Percentiles rank a stretch among this genome's conserved stretches.
phyloP scores from a whole-genome alignment of 1,139 yeast genomes.

The Candida anutae region DNA sequence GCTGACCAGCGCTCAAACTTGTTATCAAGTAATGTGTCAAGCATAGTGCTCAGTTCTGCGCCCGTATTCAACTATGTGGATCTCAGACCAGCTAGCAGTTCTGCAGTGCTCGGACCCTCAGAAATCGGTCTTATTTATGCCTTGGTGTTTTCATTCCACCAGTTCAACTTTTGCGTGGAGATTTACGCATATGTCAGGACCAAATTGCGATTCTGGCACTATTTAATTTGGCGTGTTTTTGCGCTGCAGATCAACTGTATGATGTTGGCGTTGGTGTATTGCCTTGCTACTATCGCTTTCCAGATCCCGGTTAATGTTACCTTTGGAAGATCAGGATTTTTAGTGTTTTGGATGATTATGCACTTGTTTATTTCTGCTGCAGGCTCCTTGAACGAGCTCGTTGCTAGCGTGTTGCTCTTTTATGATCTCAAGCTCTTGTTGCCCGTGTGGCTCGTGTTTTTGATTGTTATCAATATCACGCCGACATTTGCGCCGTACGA shows the following conservation, averaged over 20 bases:
- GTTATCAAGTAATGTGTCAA: conserved; percentile 10
- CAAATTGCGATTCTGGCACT: conserved; percentile 33
- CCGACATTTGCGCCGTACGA: conserved; percentile 56
- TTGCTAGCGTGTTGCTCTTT: conserved; percentile 39
- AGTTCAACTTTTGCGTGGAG: conserved; percentile 19
- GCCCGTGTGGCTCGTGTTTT: conserved; percentile 56
- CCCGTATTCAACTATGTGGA: conserved; percentile 16
- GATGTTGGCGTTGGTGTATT: conserved; percentile 46
- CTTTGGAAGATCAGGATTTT: conserved; percentile 55
- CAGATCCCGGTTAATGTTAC: conserved; percentile 44
- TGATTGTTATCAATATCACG: conserved; percentile 53
- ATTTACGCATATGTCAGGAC: conserved; percentile 17
- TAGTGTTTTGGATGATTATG: conserved; percentile 57
- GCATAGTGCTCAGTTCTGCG: conserved; percentile 13
- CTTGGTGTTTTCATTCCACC: conserved; percentile 27
- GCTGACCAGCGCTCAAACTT: conserved; percentile 9
- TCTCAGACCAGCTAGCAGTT: conserved; percentile 13
- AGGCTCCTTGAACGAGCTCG: conserved; percentile 58
- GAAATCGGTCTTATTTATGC: conserved; percentile 29
- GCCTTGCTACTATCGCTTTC: conserved; percentile 54
- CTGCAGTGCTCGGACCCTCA: conserved; percentile 24
- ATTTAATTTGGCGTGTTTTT: conserved; percentile 40
- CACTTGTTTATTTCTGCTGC: conserved; percentile 54
- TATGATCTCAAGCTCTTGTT: conserved; percentile 37
- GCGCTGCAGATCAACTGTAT: conserved; percentile 43